phyloP scores from a whole-genome alignment of 148 eudicot species.

The Camellia granthamiana region DNA sequence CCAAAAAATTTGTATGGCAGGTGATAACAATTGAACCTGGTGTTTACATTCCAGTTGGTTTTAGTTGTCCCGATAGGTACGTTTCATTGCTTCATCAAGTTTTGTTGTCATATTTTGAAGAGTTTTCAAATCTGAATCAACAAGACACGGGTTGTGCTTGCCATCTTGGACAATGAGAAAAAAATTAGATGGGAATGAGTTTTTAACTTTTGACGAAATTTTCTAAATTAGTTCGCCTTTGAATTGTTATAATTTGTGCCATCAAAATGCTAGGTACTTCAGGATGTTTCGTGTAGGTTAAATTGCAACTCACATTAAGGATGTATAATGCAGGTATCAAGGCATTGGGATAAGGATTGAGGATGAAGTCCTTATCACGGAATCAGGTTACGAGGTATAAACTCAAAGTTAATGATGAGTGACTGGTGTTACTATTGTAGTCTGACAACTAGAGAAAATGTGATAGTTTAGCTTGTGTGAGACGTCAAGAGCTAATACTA shows the following conservation, averaged over 20 bases:
- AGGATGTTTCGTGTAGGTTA: neutral
- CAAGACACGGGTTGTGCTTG: neutral
- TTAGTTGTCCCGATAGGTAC: slow-evolving; percentile 69
- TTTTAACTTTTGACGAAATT: neutral
- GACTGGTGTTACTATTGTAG: neutral
- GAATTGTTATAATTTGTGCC: neutral
- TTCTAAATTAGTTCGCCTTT: neutral
- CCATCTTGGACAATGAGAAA: neutral
- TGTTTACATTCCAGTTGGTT: slow-evolving; percentile 71
- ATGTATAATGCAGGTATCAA: slow-evolving; percentile 55
- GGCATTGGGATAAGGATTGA: slow-evolving; percentile 96
- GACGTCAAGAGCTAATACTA: neutral
- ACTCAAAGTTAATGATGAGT: neutral
- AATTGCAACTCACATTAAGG: neutral
- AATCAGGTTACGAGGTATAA: slow-evolving; percentile 78
- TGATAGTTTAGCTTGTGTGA: no score
- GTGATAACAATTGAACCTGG: slow-evolving; percentile 98
- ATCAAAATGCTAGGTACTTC: neutral
- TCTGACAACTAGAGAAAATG: neutral
- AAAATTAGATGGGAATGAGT: neutral
- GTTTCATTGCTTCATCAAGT: slow-evolving; percentile 11
- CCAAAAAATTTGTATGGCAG: slow-evolving; percentile 33
- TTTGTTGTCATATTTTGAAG: neutral
- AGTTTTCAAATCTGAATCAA: neutral
- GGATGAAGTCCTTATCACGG: slow-evolving; percentile 91